Evolutionary conservation across 441 rosid species (phyloP), one percentile per base, ranked within the genome.

Genomic region (Adansonia grandidieri): DNA sequence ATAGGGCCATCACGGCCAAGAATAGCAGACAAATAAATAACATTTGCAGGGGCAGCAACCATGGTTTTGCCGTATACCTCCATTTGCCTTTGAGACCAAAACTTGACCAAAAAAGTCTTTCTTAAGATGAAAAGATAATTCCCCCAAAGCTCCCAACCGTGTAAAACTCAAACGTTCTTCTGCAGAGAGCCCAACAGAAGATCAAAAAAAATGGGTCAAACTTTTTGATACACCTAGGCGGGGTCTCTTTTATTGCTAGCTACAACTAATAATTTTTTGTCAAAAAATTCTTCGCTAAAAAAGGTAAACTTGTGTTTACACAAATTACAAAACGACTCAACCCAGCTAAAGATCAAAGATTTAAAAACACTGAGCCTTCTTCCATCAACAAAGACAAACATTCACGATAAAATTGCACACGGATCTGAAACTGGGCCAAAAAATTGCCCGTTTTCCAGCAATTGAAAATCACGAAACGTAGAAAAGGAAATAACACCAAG

Each of bases 1-100:
- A 69, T 22, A 48, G 93, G 89, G 80, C 91, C 96, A 69, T 91
- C 91, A 53, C 89, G 89, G 85, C 97, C 99, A 70, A 95, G 89
- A 87, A 95, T 88, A 24, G 92, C 75, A 65, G 99, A 92, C 84
- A 93, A 86, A 86, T 84, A 95, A 88, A 95, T 90, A 85, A 93
- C 95, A 84, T 91, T 90, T 65, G 89, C 91, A 88, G 94, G 90
- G 72, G 79, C 90, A 28, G 88, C 85, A 54, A 76, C 91, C 82
- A 84, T 84, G 77, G 96, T 83, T 83, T 91, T 90, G 70, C 93
- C 93, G 86, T 78, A 82, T 82, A 87, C 28, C 28, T 24, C 28
- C 28, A 24, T 24, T 24, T 24, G 28, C 28, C 28, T 24, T 24
- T 24, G 28, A 24, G 28, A 24, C 28, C 28, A 24, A 24, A 24